Percentiles rank a stretch among this genome's conserved stretches.
Evolutionary conservation across 495 filamentous ascomycete species (phyloP).

Genomic region (Penicillium turbatum): DNA sequence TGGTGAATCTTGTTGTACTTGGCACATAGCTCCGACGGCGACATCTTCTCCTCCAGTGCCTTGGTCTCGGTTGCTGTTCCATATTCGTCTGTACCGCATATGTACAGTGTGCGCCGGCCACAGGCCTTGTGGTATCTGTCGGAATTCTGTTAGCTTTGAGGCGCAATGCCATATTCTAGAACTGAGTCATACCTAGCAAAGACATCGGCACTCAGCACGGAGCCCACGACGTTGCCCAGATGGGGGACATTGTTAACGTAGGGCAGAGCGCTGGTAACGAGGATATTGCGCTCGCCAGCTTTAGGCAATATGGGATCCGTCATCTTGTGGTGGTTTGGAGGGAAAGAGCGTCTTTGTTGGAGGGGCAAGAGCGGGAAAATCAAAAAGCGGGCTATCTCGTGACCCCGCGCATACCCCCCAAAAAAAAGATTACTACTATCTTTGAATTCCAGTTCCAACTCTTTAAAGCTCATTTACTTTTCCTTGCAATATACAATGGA

Average conservation of each 20-base stretch:
- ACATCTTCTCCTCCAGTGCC: constrained; percentile 62
- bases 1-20: constrained; percentile 83
- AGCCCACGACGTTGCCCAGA: constrained; percentile 89
- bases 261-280: constrained; percentile 59
- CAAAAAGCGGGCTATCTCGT: constrained; percentile 30
- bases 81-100: constrained; percentile 66
- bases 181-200: constrained; percentile 56
- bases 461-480: constrained; percentile 6
- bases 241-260: constrained; percentile 98
- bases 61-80: constrained; percentile 88
- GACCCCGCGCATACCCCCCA: constrained; percentile 31
- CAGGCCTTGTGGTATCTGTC: constrained; percentile 65
- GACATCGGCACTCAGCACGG: constrained; percentile 77
- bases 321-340: constrained; percentile 26
- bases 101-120: constrained; percentile 55
- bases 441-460: background rate
- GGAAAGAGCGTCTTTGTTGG: constrained; percentile 20
- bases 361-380: constrained; percentile 31
- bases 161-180: constrained; percentile 2
- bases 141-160: constrained; percentile 9
- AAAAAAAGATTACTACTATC: constrained; percentile 6
- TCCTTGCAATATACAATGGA: constrained; percentile 30
- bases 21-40: constrained; percentile 69
- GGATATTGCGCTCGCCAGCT: constrained; percentile 42
- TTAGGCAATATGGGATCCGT: constrained; percentile 39